Evolutionary conservation across 208 protist genomes (phyloP), one percentile per base, ranked within the genome.

Genomic region (Balamuthia mandrillaris): DNA sequence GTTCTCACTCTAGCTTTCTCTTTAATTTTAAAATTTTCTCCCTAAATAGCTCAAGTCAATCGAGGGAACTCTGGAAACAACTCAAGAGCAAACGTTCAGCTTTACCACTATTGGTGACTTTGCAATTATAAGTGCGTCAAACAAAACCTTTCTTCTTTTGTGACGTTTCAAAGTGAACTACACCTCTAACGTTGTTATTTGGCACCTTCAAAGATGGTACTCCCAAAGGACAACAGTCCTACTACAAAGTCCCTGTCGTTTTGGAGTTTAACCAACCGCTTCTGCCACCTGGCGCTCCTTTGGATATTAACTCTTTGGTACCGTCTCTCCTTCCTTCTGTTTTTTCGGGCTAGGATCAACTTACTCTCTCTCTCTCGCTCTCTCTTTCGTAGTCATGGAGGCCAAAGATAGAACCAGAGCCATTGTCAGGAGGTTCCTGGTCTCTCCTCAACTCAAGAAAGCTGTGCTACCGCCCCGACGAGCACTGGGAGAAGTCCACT

Each of bases 181-280:
- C 24, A n/a, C 39, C 6, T 3, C 6, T 66, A 66, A 0, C 18
- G 31, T 66, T 21, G 18, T 70, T 33, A 29, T 66, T 5, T 35
- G 14, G n/a, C 10, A 21, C 14, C 5, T 3, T 9, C 31, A 21
- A 60, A n/a, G 37, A 31, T 63, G 14, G 12, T 1, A 14, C 54
- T 39, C 29, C 37, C 66, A 2, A 33, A 29, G 61, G 6, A 2
- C 24, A 70, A 31, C 4, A 49, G 21, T 12, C 18, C 14, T 58
- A 18, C 29, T 16, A 33, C 29, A 78, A 42, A 1, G 39, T 56
- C 16, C 56, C 77, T 7, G 35, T 84, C 42, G 54, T 39, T 21
- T 24, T 84, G 27, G 5, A 41, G 39, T 84, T 84, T 47, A 84
- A 68, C 56, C 77, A 84, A 58, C 77, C 77, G 1, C 77, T 84